These are phyloP conservation scores for Sclerotinia subarctica DNA, from an alignment of 2,329 filamentous ascomycete genomes.

Conservation along the genomic window DNA sequence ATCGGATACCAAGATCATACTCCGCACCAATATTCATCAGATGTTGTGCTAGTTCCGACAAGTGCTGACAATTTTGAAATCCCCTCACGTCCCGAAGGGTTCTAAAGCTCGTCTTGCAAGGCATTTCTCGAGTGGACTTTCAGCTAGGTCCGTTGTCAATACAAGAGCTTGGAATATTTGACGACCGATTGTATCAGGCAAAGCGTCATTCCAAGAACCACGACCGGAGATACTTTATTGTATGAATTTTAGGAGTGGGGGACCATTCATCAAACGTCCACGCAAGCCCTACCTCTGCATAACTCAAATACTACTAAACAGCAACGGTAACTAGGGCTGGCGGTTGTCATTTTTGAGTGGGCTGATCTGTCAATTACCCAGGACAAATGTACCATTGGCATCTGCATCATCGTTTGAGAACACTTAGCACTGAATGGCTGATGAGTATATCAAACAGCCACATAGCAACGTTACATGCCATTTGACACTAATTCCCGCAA, in stretches of 20 bases:
- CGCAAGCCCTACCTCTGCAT: background rate
- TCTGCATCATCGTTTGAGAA: background rate
- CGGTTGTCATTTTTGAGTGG: background rate
- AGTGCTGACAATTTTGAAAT: constrained; percentile 18
- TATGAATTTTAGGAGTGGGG: constrained; percentile 6
- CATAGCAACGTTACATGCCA: constrained; percentile 11
- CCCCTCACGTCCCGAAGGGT: background rate
- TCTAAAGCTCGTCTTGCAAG: background rate
- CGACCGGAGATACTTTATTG: background rate
- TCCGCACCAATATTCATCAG: constrained; percentile 1
- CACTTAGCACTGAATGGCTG: background rate
- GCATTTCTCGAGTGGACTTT: background rate
- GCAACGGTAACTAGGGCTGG: background rate
- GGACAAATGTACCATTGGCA: background rate
- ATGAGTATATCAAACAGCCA: constrained; percentile 4
- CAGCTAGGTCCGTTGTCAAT: background rate
- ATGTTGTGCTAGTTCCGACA: constrained; percentile 4
- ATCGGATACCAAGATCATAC: constrained; percentile 9
- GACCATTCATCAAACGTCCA: background rate
- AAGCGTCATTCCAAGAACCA: background rate
- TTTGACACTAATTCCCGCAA: background rate
- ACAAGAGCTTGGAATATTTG: background rate
- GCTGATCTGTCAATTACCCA: background rate
- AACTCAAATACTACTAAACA: background rate
- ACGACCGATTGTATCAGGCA: background rate